Base-by-base conservation (phyloP, 2,329 filamentous ascomycete genomes). In the Drechmeria coniospora region DNA sequence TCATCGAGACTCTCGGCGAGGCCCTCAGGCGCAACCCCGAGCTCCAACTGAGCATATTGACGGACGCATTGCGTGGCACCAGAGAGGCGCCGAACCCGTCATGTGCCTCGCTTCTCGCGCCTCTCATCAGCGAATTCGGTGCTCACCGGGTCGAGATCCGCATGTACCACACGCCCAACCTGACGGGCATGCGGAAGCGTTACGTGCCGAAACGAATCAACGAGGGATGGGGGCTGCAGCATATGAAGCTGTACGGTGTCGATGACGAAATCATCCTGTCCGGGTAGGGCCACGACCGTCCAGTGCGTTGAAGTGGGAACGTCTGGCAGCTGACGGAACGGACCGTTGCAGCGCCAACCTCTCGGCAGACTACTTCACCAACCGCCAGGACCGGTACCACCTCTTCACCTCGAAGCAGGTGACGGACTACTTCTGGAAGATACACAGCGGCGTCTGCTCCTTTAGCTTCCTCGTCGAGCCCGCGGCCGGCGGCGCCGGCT, bases 161-260 rank as follows among this genome's bases (percentile, higher is more conserved):
- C 42, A 92, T 98, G 84, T 98, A 92, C 47, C 90, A 98, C 53
- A 98, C 90, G 1, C 90, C 90, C 0, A 98, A 98, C 45, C 56
- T 98, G 37, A 92, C 81, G 3, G 90, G 90, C 0, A 42, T 92
- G 32, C 71, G 77, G 27, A 95, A 95, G 56, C 74, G 75, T 43
- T 62, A 80, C 39, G 71, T 95, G 2, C 90, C 90, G 0, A 81
- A 73, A 46, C 68, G 90, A 13, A 87, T 98, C 49, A 98, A 98
- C 41, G 90, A 98, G 56, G 90, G 90, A 12, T 98, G 90, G 90
- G 90, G 90, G 1, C 56, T 98, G 35, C 90, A 98, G 49, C 90
- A 98, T 48, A 98, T 98, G 87, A 98, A 98, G 63, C 63, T 98
- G 1, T 98, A 98, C 42, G 90, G 90, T 0, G 61, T 93, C 14